phyloP scores from a whole-genome alignment of 2,329 filamentous ascomycete genomes.

The Phyllosticta paracitricarpa region DNA sequence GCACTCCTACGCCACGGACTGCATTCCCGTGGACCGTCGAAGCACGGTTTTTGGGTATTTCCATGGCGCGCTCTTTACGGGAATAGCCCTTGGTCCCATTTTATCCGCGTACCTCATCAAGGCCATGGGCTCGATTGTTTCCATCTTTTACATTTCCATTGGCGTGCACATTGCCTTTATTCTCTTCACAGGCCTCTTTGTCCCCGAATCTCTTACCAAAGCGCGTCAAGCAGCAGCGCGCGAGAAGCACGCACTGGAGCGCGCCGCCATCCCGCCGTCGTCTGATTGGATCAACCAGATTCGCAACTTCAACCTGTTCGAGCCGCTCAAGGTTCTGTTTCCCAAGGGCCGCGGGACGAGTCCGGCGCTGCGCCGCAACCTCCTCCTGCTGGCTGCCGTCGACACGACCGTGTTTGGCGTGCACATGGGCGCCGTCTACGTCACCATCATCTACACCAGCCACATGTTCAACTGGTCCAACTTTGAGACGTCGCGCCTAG shows the following conservation, averaged over 20 bases:
- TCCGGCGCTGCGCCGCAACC: conserved; percentile 59
- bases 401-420: conserved; percentile 77
- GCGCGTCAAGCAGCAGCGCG: conserved; percentile 60
- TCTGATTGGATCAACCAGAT: conserved; percentile 36
- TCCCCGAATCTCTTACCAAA: conserved; percentile 78
- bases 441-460: conserved; percentile 75
- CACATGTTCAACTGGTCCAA: conserved; percentile 75
- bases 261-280: conserved; percentile 23
- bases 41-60: conserved; percentile 82
- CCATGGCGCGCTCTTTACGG: conserved; percentile 77
- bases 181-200: conserved; percentile 55
- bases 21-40: conserved; percentile 67
- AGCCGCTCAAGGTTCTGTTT: conserved; percentile 66
- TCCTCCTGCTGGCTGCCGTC: conserved; percentile 69
- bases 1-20: conserved; percentile 84
- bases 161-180: conserved; percentile 66
- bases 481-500: conserved; percentile 68
- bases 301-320: conserved; percentile 54
- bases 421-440: conserved; percentile 69
- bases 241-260: conserved; percentile 49
- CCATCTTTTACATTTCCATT: conserved; percentile 76
- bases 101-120: conserved; percentile 72
- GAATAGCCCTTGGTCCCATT: conserved; percentile 80
- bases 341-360: conserved; percentile 58
- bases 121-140: conserved; percentile 61